Evolutionary conservation across 805 yeast genomes (phyloP), one percentile per base, ranked within the genome.

Genomic region (Grigorovia transvaalensis): DNA sequence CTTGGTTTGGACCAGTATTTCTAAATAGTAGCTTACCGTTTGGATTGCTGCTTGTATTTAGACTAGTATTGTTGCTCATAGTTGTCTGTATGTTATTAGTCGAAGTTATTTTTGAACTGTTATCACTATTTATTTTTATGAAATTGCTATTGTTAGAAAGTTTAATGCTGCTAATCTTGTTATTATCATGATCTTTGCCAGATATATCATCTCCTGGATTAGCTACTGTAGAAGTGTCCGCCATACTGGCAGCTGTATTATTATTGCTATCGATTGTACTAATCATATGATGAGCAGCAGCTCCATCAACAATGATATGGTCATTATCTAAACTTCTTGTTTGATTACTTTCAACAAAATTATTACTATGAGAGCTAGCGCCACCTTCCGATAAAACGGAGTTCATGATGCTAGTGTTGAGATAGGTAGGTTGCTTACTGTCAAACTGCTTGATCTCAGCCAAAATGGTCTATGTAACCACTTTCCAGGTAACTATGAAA

Each of bases 21-120:
- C 51, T 45, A n/a, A 49, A 49, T 2, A 49, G 12, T 15, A 49
- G 30, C 18, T 49, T 49, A 8, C 51, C 51, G 23, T 44, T 44
- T 17, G 46, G 23, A 18, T 33, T 20, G 23, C 35, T 29, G 13
- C 46, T n/a, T 18, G 50, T 18, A 6, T 45, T 27, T 2, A 23
- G 4, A 23, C 30, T 27, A 23, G n/a, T 44, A 17, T 8, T 44
- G 15, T 44, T 27, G 18, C 30, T 17, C 4, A 29, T 27, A 12
- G 30, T 20, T 12, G 30, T 13, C 12, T 44, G 29, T 44, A 27
- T 44, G n/a, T 15, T 38, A 9, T 4, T 30, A 41, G 40, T 15
- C 4, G 42, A 18, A 4, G 18, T 35, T 1, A n/a, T 41, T 20
- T 38, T 42, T 9, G 6, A 15, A 4, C 11, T 17, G 17, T 45